phyloP scores from a whole-genome alignment of 306 rosid species.

The Calophaca sinica region DNA sequence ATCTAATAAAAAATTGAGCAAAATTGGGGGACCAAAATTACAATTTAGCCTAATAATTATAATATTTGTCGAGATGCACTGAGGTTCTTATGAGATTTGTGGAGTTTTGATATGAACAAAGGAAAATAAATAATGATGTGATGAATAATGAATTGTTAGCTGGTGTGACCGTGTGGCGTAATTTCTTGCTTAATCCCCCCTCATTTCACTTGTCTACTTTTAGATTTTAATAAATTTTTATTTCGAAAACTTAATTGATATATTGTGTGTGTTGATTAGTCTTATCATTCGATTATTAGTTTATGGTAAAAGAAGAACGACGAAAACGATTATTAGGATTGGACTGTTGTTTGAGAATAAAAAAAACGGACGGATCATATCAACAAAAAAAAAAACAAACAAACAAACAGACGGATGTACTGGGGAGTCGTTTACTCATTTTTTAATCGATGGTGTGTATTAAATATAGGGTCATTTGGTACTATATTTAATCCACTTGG shows the following conservation, averaged over 20 bases:
- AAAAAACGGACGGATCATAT: neutral
- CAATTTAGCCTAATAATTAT: too few relatives aligned
- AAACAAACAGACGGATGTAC: too few relatives aligned
- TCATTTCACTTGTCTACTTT: neutral
- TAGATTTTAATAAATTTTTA: neutral
- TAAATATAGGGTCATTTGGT: neutral
- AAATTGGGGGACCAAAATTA: too few relatives aligned
- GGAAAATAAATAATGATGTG: neutral
- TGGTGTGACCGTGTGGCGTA: constrained; percentile 16
- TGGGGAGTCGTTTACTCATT: too few relatives aligned
- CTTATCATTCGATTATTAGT: constrained; percentile 24
- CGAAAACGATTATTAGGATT: neutral
- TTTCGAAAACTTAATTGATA: neutral
- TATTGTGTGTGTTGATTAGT: constrained; percentile 30
- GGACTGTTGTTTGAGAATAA: constrained; percentile 13
- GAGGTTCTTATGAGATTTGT: constrained; percentile 49
- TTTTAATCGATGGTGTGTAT: too few relatives aligned
- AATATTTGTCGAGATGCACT: constrained; percentile 47
- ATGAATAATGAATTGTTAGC: neutral
- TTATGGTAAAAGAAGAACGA: neutral
- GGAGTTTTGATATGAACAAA: constrained; percentile 40
- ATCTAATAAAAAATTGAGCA: too few relatives aligned
- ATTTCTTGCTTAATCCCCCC: constrained; percentile 7
- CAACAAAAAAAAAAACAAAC: too few relatives aligned
- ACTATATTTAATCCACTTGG: neutral